Base-by-base conservation (phyloP, 2,329 filamentous ascomycete species). In the Apiospora marii region DNA sequence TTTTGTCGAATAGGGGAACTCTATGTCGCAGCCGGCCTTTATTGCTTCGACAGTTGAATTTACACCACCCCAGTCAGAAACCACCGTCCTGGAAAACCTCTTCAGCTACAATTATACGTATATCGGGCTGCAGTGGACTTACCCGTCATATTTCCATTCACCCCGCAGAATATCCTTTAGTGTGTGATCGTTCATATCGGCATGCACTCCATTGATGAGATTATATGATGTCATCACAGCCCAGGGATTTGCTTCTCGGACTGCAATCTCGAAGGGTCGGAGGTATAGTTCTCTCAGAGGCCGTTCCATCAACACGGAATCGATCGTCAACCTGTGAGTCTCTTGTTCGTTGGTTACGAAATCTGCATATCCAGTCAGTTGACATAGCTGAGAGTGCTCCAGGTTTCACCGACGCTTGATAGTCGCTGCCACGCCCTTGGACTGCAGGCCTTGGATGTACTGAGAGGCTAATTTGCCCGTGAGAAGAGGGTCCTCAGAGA, bases 401-500 rank as follows among this genome's bases (percentile, higher is more conserved):
- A 70, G 30, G 74, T 68, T 49, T 24, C 4, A 81, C 84, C 75
- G 75, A 90, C 92, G 94, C 84, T 96, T 96, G 76, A 95, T 91
- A 0, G 93, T 94, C 14, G 94, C 93, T 10, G 92, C 91, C 49
- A 96, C 88, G 0, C 92, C 92, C 73, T 90, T 91, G 34, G 92
- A 91, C 79, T 96, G 94, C 71, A 93, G 84, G 10, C 92, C 93
- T 68, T 89, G 90, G 78, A 94, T 92, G 74, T 93, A 93, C 73
- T 92, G 88, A 0, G 92, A 89, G 16, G 92, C 92, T 73, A 95
- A 84, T 74, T 91, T 92, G 44, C 93, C 93, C 0, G 93, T 94
- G 6, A 97, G 86, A 13, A 92, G 88, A 0, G 94, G 94, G 76
- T 96, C 94, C 81, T 96, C 94, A 0, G 93, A 94, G 80, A 95